Evolutionary conservation across 331 rosid species (phyloP).

Genomic region (Malus hybrid): DNA sequence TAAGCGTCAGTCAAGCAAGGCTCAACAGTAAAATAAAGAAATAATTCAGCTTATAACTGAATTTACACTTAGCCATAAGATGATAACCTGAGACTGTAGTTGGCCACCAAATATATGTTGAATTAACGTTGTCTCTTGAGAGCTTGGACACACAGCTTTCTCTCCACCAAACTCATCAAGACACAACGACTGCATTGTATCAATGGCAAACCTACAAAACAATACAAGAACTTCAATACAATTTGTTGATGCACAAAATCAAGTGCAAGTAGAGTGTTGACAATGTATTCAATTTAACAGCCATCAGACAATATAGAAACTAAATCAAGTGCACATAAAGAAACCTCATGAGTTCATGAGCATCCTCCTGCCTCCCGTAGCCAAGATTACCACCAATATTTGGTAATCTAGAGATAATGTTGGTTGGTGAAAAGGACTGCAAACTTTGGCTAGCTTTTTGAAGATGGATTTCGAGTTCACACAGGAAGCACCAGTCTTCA

Average conservation of each 20-base stretch:
- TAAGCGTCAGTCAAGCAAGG: background rate
- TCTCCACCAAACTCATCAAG: conserved; percentile 98
- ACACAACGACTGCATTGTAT: conserved; percentile 90
- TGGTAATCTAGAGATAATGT: conserved; percentile 76
- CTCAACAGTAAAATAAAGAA: conserved; percentile 24
- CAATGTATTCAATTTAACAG: background rate
- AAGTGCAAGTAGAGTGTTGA: background rate
- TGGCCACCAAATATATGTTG: conserved; percentile 94
- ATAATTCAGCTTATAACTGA: background rate
- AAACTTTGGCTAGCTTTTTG: conserved; percentile 53
- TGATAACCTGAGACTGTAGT: conserved; percentile 88
- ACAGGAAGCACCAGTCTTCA: conserved; percentile 95
- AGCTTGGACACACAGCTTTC: conserved; percentile 53
- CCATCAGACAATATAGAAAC: conserved; percentile 9
- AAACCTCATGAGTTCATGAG: conserved; percentile 98
- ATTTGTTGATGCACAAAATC: background rate
- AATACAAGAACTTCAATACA: background rate
- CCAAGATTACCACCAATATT: conserved; percentile 90
- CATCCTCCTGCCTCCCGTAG: conserved; percentile 96
- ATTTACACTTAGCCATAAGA: background rate
- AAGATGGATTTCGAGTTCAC: conserved; percentile 82
- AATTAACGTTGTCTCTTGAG: conserved; percentile 80
- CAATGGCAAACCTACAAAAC: conserved; percentile 71
- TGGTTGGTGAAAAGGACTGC: conserved; percentile 76
- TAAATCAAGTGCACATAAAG: conserved; percentile 2